Evolutionary conservation across 306 rosid genomes (phyloP), one percentile per base, ranked within the genome.

Genomic region (Prunus armeniaca): DNA sequence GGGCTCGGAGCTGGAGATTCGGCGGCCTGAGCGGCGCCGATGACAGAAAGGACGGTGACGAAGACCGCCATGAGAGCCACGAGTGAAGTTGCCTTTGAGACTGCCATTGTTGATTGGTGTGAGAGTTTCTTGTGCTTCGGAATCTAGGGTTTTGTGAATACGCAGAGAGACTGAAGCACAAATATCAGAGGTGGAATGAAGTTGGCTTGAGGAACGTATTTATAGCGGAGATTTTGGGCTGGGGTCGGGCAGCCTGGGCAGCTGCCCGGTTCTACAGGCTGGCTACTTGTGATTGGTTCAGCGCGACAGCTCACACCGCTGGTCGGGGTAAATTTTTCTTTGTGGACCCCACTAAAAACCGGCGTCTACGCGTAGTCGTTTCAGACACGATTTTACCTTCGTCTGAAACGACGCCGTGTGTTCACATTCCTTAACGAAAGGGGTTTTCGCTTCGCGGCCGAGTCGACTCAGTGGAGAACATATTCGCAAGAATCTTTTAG

Each of bases 1-100:
- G 99, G 99, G 57, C 91, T 76, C 0, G 98, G 98, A n/a, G 99
- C 93, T 2, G 97, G 97, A 45, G 93, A 72, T 0, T 95, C 96
- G 0, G 88, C 95, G 0, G 88, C 87, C 12, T 82, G 83, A 47
- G 89, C 86, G 0, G 72, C 64, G 6, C 70, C 88, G 51, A 80
- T 17, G 71, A 72, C 65, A 22, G 88, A 85, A 45, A 89, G 46
- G n/a, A 79, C 80, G 60, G 89, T 65, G 78, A 74, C 22, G 15
- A 85, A n/a, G 8, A 88, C 74, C 12, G 85, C 87, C 84, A 89
- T 52, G 76, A 82, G 61, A 60, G 79, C 79, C 17, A 92, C 51
- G 55, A 88, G 28, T 20, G 82, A 77, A 30, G 65, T 25, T 24
- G 78, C 64, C 47, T 61, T 86, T 0, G 90, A 58, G 82, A 27